Conservation (phyloP, 805 yeast genomes). For the Priceomyces melissophilus region DNA sequence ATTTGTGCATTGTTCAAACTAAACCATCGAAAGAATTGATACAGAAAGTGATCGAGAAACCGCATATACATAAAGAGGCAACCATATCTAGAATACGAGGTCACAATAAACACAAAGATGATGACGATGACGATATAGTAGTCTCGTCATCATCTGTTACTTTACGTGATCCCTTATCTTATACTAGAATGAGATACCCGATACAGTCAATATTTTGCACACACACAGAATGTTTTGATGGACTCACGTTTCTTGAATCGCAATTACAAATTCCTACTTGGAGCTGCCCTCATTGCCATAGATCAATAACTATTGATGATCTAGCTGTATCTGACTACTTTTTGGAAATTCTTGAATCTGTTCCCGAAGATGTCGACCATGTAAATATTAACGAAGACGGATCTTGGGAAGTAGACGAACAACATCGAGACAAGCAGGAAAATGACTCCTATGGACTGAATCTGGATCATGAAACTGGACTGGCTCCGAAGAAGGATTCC, state of each 20-base stretch:
- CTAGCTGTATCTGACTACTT: slow-evolving; percentile 75
- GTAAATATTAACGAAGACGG: slow-evolving; percentile 74
- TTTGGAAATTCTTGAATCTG: slow-evolving; percentile 52
- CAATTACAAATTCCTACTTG: slow-evolving; percentile 82
- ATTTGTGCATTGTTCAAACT: slow-evolving; percentile 55
- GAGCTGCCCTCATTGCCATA: slow-evolving; percentile 83
- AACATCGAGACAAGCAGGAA: neutral
- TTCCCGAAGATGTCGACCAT: slow-evolving; percentile 55
- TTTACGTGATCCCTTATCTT: slow-evolving; percentile 77
- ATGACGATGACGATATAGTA: slow-evolving; percentile 58
- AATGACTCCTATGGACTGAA: neutral
- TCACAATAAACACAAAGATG: slow-evolving; percentile 27
- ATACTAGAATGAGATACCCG: slow-evolving; percentile 67
- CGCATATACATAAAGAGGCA: slow-evolving; percentile 50
- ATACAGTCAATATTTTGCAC: slow-evolving; percentile 65
- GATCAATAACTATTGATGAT: slow-evolving; percentile 48
- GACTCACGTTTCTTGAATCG: slow-evolving; percentile 62
- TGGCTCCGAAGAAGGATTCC: slow-evolving; percentile 1
- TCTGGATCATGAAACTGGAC: neutral
- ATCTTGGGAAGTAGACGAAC: slow-evolving; percentile 49
- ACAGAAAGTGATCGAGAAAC: slow-evolving; percentile 25
- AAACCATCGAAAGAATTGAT: slow-evolving; percentile 20
- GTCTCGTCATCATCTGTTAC: slow-evolving; percentile 65
- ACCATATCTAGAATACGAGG: slow-evolving; percentile 46
- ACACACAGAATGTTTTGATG: slow-evolving; percentile 90